Percentiles rank a stretch among this genome's conserved stretches.
phyloP scores from a whole-genome alignment of 352 stramenopile species.

The Globisporangium viniferum region DNA sequence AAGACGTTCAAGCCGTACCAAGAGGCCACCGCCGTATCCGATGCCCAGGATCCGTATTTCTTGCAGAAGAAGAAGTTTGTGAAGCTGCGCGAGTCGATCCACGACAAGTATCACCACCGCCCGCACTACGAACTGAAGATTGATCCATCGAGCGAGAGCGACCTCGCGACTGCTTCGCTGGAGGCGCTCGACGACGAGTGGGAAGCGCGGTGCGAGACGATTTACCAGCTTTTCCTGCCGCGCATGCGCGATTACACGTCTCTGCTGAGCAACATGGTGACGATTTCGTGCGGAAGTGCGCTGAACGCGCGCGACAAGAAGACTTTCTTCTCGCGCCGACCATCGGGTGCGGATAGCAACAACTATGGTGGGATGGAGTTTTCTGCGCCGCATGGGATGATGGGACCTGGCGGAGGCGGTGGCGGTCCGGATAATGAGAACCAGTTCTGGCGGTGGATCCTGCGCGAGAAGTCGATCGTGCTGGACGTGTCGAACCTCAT shows the following conservation, averaged over 20 bases:
- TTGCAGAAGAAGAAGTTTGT: constrained; percentile 73
- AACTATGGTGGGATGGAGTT: constrained; percentile 39
- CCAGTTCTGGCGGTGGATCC: constrained; percentile 80
- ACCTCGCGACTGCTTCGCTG: constrained; percentile 42
- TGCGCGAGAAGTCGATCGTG: constrained; percentile 77
- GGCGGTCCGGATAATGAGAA: constrained; percentile 43
- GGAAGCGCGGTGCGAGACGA: constrained; percentile 56
- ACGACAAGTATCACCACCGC: constrained; percentile 71
- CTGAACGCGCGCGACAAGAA: constrained; percentile 78
- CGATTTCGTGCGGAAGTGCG: constrained; percentile 58
- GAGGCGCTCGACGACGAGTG: constrained; percentile 69
- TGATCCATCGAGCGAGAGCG: constrained; percentile 34
- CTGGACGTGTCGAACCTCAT: constrained; percentile 66
- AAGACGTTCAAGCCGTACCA: constrained; percentile 72
- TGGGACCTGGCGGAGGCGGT: background rate
- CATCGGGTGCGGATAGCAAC: constrained; percentile 46
- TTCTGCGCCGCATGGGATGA: constrained; percentile 24
- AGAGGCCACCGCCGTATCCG: constrained; percentile 38
- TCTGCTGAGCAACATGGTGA: constrained; percentile 66
- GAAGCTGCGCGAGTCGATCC: constrained; percentile 56
- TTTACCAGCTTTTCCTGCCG: constrained; percentile 71
- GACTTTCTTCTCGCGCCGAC: constrained; percentile 67
- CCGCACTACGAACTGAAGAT: constrained; percentile 59
- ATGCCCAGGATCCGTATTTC: constrained; percentile 65
- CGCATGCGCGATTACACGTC: constrained; percentile 70